These are phyloP conservation scores for Claviceps spartinae DNA, from an alignment of 2,329 filamentous ascomycete species.

Conservation along the genomic window DNA sequence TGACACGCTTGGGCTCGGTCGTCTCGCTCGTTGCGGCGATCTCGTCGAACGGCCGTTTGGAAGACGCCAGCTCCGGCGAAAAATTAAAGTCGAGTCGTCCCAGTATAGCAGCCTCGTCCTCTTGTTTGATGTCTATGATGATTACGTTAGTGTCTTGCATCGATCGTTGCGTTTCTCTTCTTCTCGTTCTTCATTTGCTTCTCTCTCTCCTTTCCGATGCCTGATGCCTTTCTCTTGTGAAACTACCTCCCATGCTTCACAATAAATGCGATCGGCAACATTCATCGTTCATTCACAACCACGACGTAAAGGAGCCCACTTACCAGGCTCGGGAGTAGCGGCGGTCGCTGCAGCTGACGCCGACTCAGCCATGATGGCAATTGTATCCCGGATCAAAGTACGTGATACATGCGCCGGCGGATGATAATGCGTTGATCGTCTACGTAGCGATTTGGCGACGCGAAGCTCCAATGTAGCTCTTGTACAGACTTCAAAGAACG, in stretches of 20 bases:
- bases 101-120: slow-evolving; percentile 18
- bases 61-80: slow-evolving; percentile 20
- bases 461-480: slow-evolving; percentile 2
- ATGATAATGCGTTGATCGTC: background rate
- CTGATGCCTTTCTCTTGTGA: no score
- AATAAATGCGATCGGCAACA: no score
- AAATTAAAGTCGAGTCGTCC: slow-evolving; percentile 22
- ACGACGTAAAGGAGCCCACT: slow-evolving; percentile 6
- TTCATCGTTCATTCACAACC: background rate
- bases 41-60: slow-evolving; percentile 24
- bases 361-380: slow-evolving; percentile 28
- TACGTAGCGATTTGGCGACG: background rate
- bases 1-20: slow-evolving; percentile 21
- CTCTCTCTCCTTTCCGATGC: no score
- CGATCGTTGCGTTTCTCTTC: no score
- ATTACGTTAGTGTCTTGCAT: no score
- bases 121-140: slow-evolving; percentile 24
- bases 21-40: slow-evolving; percentile 15
- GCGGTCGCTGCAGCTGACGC: slow-evolving; percentile 22
- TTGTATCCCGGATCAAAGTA: slow-evolving; percentile 15
- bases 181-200: no score
- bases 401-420: slow-evolving; percentile 10
- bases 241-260: no score
- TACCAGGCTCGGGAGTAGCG: slow-evolving; percentile 23
- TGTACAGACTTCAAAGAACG: slow-evolving; percentile 6